phyloP scores from a whole-genome alignment of 2,329 filamentous ascomycete species.

The Epichloe bromicola region DNA sequence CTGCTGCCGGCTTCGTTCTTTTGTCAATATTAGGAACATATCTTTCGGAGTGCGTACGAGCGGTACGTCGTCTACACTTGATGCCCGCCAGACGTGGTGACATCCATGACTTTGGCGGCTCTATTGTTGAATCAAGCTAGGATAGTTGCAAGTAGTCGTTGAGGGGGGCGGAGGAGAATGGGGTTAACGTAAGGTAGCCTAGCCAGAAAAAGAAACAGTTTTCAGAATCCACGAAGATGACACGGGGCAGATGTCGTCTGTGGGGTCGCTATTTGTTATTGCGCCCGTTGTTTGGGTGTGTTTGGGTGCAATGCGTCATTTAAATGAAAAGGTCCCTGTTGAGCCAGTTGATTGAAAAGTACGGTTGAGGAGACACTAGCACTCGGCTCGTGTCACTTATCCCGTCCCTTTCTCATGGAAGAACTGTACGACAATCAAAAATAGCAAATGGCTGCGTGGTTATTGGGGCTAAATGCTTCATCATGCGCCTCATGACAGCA shows the following conservation, averaged over 20 bases:
- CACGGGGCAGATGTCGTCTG: background rate
- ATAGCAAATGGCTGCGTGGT: no score
- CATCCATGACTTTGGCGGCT: background rate
- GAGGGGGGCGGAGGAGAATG: background rate
- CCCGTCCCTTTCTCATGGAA: no score
- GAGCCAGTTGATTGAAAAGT: no score
- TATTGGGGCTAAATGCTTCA: no score
- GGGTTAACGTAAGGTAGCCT: background rate
- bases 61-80: background rate
- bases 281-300: background rate
- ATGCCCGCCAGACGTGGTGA: background rate
- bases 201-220: constrained; percentile 1
- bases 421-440: no score
- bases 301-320: background rate
- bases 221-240: constrained; percentile 5
- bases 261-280: background rate
- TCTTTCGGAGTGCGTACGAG: background rate
- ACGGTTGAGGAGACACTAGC: no score
- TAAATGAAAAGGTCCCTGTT: no score
- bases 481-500: no score
- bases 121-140: background rate
- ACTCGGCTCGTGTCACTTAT: no score
- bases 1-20: background rate
- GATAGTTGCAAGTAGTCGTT: constrained; percentile 1
- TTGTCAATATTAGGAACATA: background rate